Evolutionary conservation across 371 early-diverging fungal genomes (phyloP).

Genomic region (Rhizopus arrhizus): DNA sequence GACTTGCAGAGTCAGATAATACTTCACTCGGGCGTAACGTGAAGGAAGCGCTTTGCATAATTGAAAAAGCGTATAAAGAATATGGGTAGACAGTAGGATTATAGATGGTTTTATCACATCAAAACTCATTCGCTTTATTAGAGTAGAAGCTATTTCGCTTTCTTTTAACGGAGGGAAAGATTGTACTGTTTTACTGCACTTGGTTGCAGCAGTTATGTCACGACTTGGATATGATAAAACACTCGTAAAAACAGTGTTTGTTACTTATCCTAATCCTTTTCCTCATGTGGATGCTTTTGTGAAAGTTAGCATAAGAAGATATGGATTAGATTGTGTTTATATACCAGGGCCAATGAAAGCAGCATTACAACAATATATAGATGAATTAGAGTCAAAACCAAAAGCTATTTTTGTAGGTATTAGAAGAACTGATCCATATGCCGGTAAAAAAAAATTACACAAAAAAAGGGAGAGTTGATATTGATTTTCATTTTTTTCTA

Average conservation of each 20-base stretch:
- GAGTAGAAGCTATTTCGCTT: conserved; percentile 63
- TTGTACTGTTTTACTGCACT: conserved; percentile 90
- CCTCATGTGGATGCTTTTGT: conserved; percentile 90
- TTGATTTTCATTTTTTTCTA: conserved; percentile 26
- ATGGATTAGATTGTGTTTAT: conserved; percentile 66
- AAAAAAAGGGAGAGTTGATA: neutral
- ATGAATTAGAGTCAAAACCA: conserved; percentile 52
- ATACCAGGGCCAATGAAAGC: conserved; percentile 80
- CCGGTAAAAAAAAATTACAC: conserved; percentile 50
- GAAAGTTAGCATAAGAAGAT: conserved; percentile 61
- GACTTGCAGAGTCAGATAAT: conserved; percentile 36
- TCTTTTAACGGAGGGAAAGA: conserved; percentile 98
- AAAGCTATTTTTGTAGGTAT: conserved; percentile 91
- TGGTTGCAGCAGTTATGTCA: conserved; percentile 63
- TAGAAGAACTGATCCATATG: conserved; percentile 89
- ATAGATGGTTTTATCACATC: too few species aligned
- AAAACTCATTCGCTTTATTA: conserved; percentile 12
- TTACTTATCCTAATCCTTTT: conserved; percentile 79
- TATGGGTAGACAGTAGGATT: conserved; percentile 60
- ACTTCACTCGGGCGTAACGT: conserved; percentile 44
- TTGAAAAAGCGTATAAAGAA: conserved; percentile 63
- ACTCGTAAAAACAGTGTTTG: conserved; percentile 63
- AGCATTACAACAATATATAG: conserved; percentile 73
- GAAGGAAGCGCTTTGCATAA: conserved; percentile 58
- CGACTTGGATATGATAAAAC: conserved; percentile 26